Percentiles rank a stretch among this genome's conserved stretches.
These are phyloP conservation scores for Platismatia glauca DNA, from an alignment of 495 filamentous ascomycete genomes.

Conservation along the genomic window DNA sequence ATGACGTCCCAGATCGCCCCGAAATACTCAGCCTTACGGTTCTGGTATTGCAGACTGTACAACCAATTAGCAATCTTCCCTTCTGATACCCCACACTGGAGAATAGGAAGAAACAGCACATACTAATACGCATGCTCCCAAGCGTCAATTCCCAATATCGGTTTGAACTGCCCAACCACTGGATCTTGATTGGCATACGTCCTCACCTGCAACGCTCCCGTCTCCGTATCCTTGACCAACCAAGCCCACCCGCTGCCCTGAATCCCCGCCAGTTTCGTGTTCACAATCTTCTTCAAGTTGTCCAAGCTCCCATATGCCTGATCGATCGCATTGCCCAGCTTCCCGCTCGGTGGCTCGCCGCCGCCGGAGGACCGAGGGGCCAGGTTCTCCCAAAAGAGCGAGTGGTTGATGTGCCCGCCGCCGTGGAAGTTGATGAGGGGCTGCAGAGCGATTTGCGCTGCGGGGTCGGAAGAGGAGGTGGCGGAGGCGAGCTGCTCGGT, in stretches of 20 bases:
- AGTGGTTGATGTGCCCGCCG: conserved; percentile 87
- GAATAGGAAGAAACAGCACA: conserved; percentile 23
- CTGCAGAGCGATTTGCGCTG: conserved; percentile 69
- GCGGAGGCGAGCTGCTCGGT: conserved; percentile 51
- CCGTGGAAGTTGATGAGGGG: conserved; percentile 95
- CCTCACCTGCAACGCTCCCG: conserved; percentile 62
- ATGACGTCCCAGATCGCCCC: conserved; percentile 93
- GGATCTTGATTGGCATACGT: conserved; percentile 91
- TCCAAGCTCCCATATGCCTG: conserved; percentile 61
- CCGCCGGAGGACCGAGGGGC: conserved; percentile 62
- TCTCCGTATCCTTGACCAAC: conserved; percentile 80
- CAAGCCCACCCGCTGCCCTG: conserved; percentile 95
- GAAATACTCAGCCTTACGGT: conserved; percentile 98
- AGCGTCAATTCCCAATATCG: conserved; percentile 88
- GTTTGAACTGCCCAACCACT: conserved; percentile 75
- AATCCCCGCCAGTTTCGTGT: conserved; percentile 69
- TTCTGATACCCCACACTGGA: not conserved
- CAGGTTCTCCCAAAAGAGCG: conserved; percentile 88
- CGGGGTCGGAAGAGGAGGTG: conserved; percentile 41
- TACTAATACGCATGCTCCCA: conserved; percentile 88
- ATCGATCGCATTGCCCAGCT: conserved; percentile 63
- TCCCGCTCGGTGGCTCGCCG: conserved; percentile 62
- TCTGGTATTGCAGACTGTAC: conserved; percentile 84
- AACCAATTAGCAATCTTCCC: conserved; percentile 9
- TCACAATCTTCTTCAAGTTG: conserved; percentile 68